Evolutionary conservation across 352 stramenopile species (phyloP).

Genomic region (Phytophthora fragariae): DNA sequence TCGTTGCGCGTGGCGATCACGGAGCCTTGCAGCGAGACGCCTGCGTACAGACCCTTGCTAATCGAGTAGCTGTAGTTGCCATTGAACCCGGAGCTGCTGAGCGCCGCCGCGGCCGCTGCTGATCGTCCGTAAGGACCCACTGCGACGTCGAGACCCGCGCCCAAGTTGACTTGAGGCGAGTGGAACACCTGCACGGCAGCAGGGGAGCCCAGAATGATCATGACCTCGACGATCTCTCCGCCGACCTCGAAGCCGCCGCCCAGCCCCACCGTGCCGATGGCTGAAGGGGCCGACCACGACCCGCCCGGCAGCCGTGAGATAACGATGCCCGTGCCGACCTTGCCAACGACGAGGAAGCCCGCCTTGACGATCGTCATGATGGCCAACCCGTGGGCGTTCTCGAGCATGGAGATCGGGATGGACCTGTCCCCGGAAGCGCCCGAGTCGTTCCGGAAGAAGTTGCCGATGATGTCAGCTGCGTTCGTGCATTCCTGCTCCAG

Average conservation of each 20-base stretch:
- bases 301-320: constrained; percentile 75
- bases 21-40: constrained; percentile 89
- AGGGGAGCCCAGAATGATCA: constrained; percentile 92
- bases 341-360: constrained; percentile 66
- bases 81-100: constrained; percentile 61
- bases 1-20: constrained; percentile 85
- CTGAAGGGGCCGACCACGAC: constrained; percentile 89
- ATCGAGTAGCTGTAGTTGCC: constrained; percentile 93
- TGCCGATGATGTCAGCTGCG: constrained; percentile 69
- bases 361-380: constrained; percentile 66
- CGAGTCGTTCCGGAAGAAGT: constrained; percentile 71
- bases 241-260: constrained; percentile 85
- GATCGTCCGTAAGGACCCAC: constrained; percentile 87
- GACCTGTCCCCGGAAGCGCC: constrained; percentile 50
- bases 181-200: constrained; percentile 88
- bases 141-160: constrained; percentile 85
- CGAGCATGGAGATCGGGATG: constrained; percentile 57
- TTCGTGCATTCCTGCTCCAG: constrained; percentile 70
- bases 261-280: constrained; percentile 87
- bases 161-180: constrained; percentile 84
- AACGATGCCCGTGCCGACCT: constrained; percentile 79
- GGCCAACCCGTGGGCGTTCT: constrained; percentile 62
- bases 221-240: constrained; percentile 91
- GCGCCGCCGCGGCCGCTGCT: constrained; percentile 62
- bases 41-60: constrained; percentile 91